A percentile compares a stretch with the other conserved stretches of the same genome.
phyloP scores from a whole-genome alignment of 148 eudicot genomes.

The Drosera capensis region DNA sequence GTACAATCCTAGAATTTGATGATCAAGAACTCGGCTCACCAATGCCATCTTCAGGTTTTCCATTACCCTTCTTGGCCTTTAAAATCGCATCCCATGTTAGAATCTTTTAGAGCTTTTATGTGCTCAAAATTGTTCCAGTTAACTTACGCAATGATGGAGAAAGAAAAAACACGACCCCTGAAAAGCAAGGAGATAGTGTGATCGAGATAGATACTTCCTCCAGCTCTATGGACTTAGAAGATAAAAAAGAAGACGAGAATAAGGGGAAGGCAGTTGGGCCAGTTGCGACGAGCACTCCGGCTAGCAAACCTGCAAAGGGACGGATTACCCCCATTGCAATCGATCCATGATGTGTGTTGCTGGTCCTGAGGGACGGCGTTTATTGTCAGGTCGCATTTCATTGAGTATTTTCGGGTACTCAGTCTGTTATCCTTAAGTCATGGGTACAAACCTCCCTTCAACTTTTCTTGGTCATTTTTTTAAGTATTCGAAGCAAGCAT shows the following conservation, averaged over 20 bases:
- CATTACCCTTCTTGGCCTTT: background rate
- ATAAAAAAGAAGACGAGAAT: constrained; percentile 8
- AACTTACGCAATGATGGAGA: constrained; percentile 18
- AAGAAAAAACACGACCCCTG: constrained; percentile 5
- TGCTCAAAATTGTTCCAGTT: background rate
- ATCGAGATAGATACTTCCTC: constrained; percentile 13
- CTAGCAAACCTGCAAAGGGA: constrained; percentile 62
- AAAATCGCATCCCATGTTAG: background rate
- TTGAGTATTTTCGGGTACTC: too few relatives aligned
- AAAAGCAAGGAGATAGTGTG: constrained; percentile 14
- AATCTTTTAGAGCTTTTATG: too few relatives aligned
- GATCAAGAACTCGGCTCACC: constrained; percentile 66
- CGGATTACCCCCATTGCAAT: constrained; percentile 93
- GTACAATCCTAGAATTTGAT: constrained; percentile 80
- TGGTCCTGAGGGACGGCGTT: too few relatives aligned
- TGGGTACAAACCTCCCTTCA: too few relatives aligned
- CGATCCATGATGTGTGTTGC: constrained; percentile 37
- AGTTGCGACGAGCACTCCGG: constrained; percentile 13
- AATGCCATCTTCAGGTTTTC: constrained; percentile 43
- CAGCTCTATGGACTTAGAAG: constrained; percentile 8
- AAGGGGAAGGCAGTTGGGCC: constrained; percentile 18
- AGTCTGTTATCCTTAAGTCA: too few relatives aligned
- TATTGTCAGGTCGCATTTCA: too few relatives aligned
- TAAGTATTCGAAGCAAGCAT: too few relatives aligned
- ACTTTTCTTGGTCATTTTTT: too few relatives aligned